A percentile compares a stretch with the other conserved stretches of the same genome.
Conservation (phyloP, 1,284 basidiomycete species). For the Rhodotorula sp. region DNA sequence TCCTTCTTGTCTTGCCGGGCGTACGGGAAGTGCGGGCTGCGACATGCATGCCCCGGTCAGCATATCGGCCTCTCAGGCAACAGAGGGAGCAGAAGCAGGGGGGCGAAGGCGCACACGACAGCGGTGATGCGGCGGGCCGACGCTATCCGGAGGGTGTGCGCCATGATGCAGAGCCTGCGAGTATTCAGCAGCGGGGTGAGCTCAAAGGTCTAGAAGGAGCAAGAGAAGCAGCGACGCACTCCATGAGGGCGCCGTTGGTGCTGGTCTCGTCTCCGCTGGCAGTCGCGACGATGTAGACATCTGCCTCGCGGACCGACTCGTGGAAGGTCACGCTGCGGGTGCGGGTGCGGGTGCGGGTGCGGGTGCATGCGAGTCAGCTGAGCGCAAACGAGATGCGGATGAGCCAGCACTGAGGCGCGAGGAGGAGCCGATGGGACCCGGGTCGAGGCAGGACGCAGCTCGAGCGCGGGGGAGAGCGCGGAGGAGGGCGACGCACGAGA, state of each 20-base stretch:
- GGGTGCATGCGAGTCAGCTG: constrained; percentile 59
- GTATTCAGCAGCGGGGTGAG: constrained; percentile 64
- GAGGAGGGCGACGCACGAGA: constrained; percentile 29
- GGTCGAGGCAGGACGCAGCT: constrained; percentile 15
- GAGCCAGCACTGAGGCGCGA: too few species aligned
- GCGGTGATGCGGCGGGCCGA: constrained; percentile 95
- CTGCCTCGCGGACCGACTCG: constrained; percentile 96
- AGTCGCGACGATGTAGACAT: constrained; percentile 95
- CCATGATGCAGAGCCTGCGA: constrained; percentile 93
- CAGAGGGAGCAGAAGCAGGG: neutral
- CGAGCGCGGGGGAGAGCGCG: constrained; percentile 21
- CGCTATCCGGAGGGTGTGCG: constrained; percentile 87
- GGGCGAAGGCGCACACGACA: constrained; percentile 56
- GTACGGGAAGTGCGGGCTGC: constrained; percentile 88
- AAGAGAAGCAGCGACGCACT: constrained; percentile 56
- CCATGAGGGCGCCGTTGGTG: constrained; percentile 48
- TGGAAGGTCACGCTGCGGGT: constrained; percentile 76
- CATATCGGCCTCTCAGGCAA: neutral
- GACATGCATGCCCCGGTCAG: neutral
- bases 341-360: constrained; percentile 61
- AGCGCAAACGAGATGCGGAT: constrained; percentile 45
- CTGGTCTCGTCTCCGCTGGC: constrained; percentile 42
- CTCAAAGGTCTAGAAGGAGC: neutral
- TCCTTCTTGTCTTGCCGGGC: constrained; percentile 99
- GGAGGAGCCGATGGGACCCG: neutral